Evolutionary conservation across 2,329 filamentous ascomycete genomes (phyloP).

Genomic region (Diaporthe batatas): DNA sequence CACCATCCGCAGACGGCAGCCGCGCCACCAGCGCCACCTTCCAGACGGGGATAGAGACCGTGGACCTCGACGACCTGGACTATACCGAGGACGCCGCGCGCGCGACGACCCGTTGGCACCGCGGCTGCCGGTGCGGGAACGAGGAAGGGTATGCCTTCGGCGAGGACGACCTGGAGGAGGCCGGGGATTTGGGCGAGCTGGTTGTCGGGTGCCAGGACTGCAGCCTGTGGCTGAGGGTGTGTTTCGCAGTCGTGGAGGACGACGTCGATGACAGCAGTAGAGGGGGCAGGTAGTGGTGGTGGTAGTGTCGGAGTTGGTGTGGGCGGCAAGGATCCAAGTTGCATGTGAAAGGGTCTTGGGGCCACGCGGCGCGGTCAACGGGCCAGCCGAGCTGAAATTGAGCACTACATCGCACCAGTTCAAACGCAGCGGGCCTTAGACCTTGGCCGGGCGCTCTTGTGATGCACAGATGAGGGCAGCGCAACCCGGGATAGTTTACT

Average conservation of each 20-base stretch:
- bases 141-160: constrained; percentile 69
- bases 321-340: constrained; percentile 49
- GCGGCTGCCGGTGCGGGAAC: constrained; percentile 74
- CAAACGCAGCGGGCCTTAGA: not conserved
- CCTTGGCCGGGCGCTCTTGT: not conserved
- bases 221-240: constrained; percentile 75
- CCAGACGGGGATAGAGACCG: constrained; percentile 71
- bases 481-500: not conserved
- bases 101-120: constrained; percentile 63
- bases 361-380: constrained; percentile 15
- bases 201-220: constrained; percentile 76
- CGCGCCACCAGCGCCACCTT: constrained; percentile 50
- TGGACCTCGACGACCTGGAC: constrained; percentile 75
- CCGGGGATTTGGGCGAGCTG: constrained; percentile 69
- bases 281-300: not conserved
- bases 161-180: constrained; percentile 72
- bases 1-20: constrained; percentile 39
- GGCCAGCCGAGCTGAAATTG: constrained; percentile 27
- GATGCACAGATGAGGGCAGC: constrained; percentile 9
- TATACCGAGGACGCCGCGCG: constrained; percentile 59
- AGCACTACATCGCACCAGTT: not conserved
- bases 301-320: constrained; percentile 5
- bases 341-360: constrained; percentile 7
- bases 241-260: constrained; percentile 69
- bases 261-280: constrained; percentile 43